phyloP scores from a whole-genome alignment of 2,329 filamentous ascomycete species.

The Aspergillus sp. region DNA sequence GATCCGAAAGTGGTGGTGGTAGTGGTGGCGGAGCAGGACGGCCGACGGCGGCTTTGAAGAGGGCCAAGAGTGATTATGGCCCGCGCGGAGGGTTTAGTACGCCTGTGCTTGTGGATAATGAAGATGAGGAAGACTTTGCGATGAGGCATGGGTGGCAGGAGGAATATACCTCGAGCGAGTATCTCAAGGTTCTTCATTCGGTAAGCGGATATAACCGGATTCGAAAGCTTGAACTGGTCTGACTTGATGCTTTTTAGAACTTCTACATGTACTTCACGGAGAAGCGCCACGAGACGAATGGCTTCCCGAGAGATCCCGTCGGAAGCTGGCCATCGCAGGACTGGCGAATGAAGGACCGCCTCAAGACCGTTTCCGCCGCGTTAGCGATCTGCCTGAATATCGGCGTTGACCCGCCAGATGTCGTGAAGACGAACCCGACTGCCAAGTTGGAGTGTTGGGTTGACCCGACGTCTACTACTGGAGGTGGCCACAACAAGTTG shows the following conservation, averaged over 20 bases:
- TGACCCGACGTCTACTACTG: conserved; percentile 77
- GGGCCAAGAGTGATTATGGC: conserved; percentile 56
- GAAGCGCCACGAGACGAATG: conserved; percentile 93
- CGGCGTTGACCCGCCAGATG: conserved; percentile 94
- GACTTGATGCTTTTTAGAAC: conserved; percentile 57
- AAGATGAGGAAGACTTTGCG: conserved; percentile 54
- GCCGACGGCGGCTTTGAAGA: conserved; percentile 42
- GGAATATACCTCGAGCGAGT: conserved; percentile 87
- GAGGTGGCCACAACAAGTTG: conserved; percentile 72
- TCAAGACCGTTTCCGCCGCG: conserved; percentile 95
- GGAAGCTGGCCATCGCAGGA: conserved; percentile 69
- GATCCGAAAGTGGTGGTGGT: conserved; percentile 24
- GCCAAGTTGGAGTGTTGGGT: conserved; percentile 97
- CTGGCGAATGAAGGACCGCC: conserved; percentile 93
- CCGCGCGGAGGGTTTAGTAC: conserved; percentile 38
- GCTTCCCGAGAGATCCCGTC: conserved; percentile 68
- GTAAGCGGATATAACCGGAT: conserved; percentile 49
- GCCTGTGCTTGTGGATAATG: conserved; percentile 26
- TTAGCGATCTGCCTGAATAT: conserved; percentile 95
- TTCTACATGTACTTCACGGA: conserved; percentile 99
- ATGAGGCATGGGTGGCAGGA: conserved; percentile 88
- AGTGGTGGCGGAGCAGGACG: conserved; percentile 18
- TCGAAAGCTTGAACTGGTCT: neutral
- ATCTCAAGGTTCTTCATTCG: conserved; percentile 78
- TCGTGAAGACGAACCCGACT: conserved; percentile 90